Evolutionary conservation across 2,329 filamentous ascomycete species (phyloP).

Genomic region (Dissoconium aciculare): DNA sequence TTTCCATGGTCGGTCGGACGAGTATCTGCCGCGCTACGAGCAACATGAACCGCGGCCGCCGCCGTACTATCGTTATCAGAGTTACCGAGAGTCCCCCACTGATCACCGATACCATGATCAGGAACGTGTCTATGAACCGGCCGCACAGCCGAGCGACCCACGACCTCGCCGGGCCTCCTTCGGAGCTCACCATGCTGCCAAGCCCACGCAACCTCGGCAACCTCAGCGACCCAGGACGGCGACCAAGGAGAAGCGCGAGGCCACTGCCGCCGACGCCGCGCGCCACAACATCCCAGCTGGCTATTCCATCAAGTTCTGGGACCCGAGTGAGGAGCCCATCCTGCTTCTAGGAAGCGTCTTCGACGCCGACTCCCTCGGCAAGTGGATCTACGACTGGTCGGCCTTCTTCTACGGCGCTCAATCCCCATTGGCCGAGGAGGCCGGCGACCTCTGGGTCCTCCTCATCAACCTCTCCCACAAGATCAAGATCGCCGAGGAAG

Average conservation of each 20-base stretch:
- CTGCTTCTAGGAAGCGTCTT: conserved; percentile 90
- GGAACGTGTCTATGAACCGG: conserved; percentile 31
- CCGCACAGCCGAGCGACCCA: conserved; percentile 22
- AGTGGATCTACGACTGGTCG: conserved; percentile 99
- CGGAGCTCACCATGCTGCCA: conserved; percentile 30
- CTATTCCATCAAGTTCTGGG: conserved; percentile 97
- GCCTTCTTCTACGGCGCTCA: conserved; percentile 73
- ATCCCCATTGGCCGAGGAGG: conserved; percentile 76
- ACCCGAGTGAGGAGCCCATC: conserved; percentile 84
- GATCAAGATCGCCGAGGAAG: conserved; percentile 78
- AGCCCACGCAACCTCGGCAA: conserved; percentile 36
- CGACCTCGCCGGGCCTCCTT: conserved; percentile 28
- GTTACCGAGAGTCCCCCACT: conserved; percentile 34
- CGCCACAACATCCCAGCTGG: conserved; percentile 62
- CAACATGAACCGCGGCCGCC: conserved; percentile 30
- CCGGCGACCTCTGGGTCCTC: conserved; percentile 87
- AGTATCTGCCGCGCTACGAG: conserved; percentile 27
- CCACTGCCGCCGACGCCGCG: conserved; percentile 50
- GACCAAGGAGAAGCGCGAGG: conserved; percentile 31
- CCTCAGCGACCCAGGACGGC: conserved; percentile 30
- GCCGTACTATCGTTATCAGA: conserved; percentile 39
- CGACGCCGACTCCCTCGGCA: conserved; percentile 90
- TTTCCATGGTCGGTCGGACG: conserved; percentile 39
- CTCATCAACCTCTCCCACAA: conserved; percentile 89
- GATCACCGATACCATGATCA: conserved; percentile 38